These are phyloP conservation scores for Zasmidium cellare DNA, from an alignment of 2,329 filamentous ascomycete species.

Conservation along the genomic window DNA sequence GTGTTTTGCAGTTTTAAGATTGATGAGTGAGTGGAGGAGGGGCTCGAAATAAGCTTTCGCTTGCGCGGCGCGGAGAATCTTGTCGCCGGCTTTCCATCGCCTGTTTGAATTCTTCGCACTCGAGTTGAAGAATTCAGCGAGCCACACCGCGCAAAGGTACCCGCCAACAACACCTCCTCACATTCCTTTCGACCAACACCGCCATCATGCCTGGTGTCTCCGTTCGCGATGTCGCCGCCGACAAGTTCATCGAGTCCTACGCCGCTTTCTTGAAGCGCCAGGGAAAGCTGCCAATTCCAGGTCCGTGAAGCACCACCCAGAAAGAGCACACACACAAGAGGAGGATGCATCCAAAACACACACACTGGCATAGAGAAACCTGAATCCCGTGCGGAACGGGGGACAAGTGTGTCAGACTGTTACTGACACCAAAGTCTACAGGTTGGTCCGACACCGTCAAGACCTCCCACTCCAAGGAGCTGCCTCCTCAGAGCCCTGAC, in stretches of 20 bases:
- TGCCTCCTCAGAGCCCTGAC: slow-evolving; percentile 96
- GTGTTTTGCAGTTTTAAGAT: no score
- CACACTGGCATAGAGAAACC: slow-evolving; percentile 38
- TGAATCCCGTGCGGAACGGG: slow-evolving; percentile 56
- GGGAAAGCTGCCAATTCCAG: slow-evolving; percentile 87
- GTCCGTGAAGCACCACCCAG: slow-evolving; percentile 54
- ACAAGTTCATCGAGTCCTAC: slow-evolving; percentile 87
- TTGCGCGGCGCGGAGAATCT: not conserved
- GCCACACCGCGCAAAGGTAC: slow-evolving; percentile 2
- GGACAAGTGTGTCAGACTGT: slow-evolving; percentile 38
- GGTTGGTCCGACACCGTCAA: slow-evolving; percentile 99
- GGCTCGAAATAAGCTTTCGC: not conserved
- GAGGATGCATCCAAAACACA: slow-evolving; percentile 20
- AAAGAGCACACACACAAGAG: slow-evolving; percentile 16
- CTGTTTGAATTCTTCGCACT: not conserved
- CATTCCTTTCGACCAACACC: slow-evolving; percentile 35
- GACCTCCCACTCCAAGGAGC: slow-evolving; percentile 94
- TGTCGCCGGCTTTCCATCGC: not conserved
- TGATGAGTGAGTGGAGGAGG: not conserved
- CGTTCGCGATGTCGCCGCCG: slow-evolving; percentile 85
- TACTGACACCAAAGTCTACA: slow-evolving; percentile 56
- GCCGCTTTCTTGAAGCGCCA: slow-evolving; percentile 90
- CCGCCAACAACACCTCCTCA: slow-evolving; percentile 9
- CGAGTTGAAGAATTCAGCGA: not conserved
- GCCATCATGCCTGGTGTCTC: slow-evolving; percentile 78